phyloP scores from a whole-genome alignment of 2,329 filamentous ascomycete genomes.

The Cordyceps militaris region DNA sequence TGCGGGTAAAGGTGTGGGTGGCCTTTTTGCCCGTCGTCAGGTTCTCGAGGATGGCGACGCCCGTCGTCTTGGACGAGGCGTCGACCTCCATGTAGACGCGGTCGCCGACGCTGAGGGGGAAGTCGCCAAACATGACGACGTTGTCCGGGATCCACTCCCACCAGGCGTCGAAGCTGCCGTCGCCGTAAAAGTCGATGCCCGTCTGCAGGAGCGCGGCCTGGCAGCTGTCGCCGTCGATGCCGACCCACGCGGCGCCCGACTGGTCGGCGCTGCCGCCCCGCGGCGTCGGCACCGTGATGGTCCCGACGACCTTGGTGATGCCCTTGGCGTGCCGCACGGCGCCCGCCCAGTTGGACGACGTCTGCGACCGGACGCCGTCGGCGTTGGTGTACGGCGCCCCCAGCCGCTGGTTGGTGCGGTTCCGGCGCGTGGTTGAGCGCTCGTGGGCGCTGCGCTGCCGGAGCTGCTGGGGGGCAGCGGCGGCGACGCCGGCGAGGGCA shows the following conservation, averaged over 20 bases:
- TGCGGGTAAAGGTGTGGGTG: slow-evolving; percentile 36
- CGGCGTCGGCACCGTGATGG: background rate
- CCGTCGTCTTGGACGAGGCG: slow-evolving; percentile 15
- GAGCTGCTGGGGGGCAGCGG: background rate
- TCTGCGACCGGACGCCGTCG: background rate
- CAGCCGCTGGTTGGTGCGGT: background rate
- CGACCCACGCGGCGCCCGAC: slow-evolving; percentile 31
- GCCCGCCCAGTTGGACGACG: background rate
- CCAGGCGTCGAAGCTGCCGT: slow-evolving; percentile 30
- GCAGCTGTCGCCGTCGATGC: slow-evolving; percentile 34
- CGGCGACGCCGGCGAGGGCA: background rate
- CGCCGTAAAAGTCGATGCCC: slow-evolving; percentile 31
- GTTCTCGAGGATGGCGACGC: slow-evolving; percentile 31
- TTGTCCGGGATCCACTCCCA: slow-evolving; percentile 36
- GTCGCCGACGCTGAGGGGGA: slow-evolving; percentile 19
- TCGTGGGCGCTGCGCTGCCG: background rate
- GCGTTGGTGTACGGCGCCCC: background rate
- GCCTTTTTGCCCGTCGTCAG: slow-evolving; percentile 41
- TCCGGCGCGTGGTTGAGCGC: background rate
- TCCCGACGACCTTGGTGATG: background rate
- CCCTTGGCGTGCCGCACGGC: background rate
- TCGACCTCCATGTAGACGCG: slow-evolving; percentile 18
- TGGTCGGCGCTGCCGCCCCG: background rate
- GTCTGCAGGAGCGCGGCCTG: slow-evolving; percentile 30
- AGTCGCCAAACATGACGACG: slow-evolving; percentile 27